Evolutionary conservation across 768 basidiomycete genomes (phyloP).

Genomic region (Bullera alba): DNA sequence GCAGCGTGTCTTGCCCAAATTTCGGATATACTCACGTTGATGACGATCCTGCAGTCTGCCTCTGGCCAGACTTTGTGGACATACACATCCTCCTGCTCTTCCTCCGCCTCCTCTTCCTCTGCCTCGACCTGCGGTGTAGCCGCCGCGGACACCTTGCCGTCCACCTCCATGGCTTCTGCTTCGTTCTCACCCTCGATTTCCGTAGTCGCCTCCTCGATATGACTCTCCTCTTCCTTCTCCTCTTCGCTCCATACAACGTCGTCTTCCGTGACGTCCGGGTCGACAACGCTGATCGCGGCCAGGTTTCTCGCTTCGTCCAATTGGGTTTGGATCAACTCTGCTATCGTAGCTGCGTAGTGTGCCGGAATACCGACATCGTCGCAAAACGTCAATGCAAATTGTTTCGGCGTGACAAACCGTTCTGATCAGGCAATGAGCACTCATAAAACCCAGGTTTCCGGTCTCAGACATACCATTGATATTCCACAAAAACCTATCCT

Average conservation of each 20-base stretch:
- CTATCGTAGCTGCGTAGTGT: slow-evolving; percentile 66
- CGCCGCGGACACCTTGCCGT: slow-evolving; percentile 4
- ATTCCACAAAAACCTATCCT: slow-evolving; percentile 96
- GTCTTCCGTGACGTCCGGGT: slow-evolving; percentile 48
- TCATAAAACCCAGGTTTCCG: not conserved
- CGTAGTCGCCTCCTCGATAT: not conserved
- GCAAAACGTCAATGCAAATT: slow-evolving; percentile 81
- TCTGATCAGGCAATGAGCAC: slow-evolving; percentile 45
- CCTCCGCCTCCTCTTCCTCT: slow-evolving; percentile 13
- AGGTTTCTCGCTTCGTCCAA: slow-evolving; percentile 82
- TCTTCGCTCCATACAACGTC: slow-evolving; percentile 36
- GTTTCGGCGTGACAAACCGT: slow-evolving; percentile 70
- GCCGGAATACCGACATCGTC: slow-evolving; percentile 72
- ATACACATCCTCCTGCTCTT: slow-evolving; percentile 28
- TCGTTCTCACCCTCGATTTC: not conserved
- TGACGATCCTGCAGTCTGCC: slow-evolving; percentile 47
- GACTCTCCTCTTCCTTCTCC: slow-evolving; percentile 16
- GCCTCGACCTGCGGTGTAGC: not conserved
- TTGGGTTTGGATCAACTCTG: slow-evolving; percentile 81
- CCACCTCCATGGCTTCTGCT: not conserved
- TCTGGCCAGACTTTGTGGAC: slow-evolving; percentile 32
- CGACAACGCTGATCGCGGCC: slow-evolving; percentile 56
- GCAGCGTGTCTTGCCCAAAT: not conserved
- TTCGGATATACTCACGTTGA: slow-evolving; percentile 51
- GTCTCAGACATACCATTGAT: slow-evolving; percentile 55